Conservation (phyloP, 208 protist genomes). For the Crithidia bombi region DNA sequence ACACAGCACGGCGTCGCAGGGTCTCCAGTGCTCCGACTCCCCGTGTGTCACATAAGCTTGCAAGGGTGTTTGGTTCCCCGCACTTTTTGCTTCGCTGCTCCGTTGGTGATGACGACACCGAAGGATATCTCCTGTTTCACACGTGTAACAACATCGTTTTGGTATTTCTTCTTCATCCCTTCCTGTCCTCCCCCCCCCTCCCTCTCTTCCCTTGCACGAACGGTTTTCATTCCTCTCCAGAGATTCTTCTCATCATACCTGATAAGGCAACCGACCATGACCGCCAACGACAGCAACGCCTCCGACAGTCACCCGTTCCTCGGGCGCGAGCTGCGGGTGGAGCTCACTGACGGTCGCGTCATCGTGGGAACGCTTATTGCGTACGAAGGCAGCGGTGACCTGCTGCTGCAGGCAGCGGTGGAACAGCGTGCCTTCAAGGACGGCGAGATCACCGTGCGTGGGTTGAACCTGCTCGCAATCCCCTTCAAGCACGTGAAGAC, state of each 20-base stretch:
- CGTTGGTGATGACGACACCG: too few relatives aligned
- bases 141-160: too few relatives aligned
- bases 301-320: conserved; percentile 54
- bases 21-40: too few relatives aligned
- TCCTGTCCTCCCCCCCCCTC: background rate
- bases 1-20: too few relatives aligned
- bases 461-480: conserved; percentile 63
- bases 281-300: background rate
- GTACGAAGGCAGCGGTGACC: conserved; percentile 74
- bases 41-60: too few relatives aligned
- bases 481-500: conserved; percentile 71
- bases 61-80: too few relatives aligned
- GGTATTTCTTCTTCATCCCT: too few relatives aligned
- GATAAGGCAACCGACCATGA: conserved; percentile 9
- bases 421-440: conserved; percentile 77
- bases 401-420: conserved; percentile 67
- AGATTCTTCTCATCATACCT: background rate
- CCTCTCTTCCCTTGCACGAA: background rate
- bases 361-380: conserved; percentile 75
- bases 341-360: conserved; percentile 74
- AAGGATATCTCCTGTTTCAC: too few relatives aligned
- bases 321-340: conserved; percentile 76
- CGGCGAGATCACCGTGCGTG: conserved; percentile 55
- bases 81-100: too few relatives aligned
- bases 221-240: background rate